Base-by-base conservation (phyloP, 768 basidiomycete species). In the Inosperma sp. region DNA sequence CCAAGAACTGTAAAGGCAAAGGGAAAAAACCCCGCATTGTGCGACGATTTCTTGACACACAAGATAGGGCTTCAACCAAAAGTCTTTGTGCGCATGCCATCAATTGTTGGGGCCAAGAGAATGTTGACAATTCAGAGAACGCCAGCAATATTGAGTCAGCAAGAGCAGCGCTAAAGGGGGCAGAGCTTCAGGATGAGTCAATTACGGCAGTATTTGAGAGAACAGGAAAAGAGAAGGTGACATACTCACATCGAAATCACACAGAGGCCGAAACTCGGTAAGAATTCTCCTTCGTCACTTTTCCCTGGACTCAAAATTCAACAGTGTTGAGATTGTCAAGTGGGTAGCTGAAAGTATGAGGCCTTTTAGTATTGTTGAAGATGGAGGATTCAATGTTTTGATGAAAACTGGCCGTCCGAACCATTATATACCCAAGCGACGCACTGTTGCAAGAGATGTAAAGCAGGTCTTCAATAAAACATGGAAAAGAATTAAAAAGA, bases 331-430 rank as follows among this genome's bases (percentile, higher is more conserved):
- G 40, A 60, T 68, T 16, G 69, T 72, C 1, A 51, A 55, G 0
- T 75, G 73, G 71, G 64, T 72, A 0, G 16, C 64, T 3, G 62
- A 72, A 48, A 65, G 57, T 34, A 47, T 62, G 19, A 58, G 62
- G 2, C 72, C 70, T 1, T 70, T 70, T 49, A 55, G 35, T 0
- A 70, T 72, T 30, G 62, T 73, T 0, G 37, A 59, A 2, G 70
- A 75, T 40, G 29, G 48, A 0, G 64, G 62, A 0, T 68, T 73
- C 48, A 30, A 52, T 1, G 35, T 22, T 3, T 44, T 74, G 9
- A 69, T 71, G 64, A 67, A 64, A 41, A 68, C 67, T 0, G 66
- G 68, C 0, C 51, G 66, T 4, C 72, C 66, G 0, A 58, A 61
- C 14, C 59, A 65, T 12, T 67, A 68, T 45, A 33, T 75, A 35